A percentile compares a stretch with the other conserved stretches of the same genome.
These are phyloP conservation scores for Solanum bukasovii DNA, from an alignment of 257 asterid species.

Conservation along the genomic window DNA sequence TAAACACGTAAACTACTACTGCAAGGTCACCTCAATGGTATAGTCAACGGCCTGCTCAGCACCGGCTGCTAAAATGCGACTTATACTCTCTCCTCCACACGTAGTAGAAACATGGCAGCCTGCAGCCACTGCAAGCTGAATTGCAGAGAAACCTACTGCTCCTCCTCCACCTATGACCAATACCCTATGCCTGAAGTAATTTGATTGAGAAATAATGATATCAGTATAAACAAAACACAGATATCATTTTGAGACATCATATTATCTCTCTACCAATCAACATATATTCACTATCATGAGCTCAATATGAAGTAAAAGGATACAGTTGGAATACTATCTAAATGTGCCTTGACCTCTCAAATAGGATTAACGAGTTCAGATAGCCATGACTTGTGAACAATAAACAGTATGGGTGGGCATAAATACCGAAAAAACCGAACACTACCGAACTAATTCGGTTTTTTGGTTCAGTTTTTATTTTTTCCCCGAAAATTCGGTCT, in stretches of 20 bases:
- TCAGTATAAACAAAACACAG: neutral
- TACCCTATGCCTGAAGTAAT: conserved; percentile 58
- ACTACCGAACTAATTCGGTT: neutral
- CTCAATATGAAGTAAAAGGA: neutral
- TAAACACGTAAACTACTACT: neutral
- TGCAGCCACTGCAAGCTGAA: conserved; percentile 86
- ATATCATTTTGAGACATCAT: neutral
- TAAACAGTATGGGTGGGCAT: neutral
- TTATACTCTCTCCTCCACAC: conserved; percentile 67
- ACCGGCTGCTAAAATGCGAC: conserved; percentile 69
- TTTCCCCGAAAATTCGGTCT: neutral
- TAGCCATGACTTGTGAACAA: neutral
- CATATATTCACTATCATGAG: neutral
- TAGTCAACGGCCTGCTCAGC: conserved; percentile 88
- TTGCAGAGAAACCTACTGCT: conserved; percentile 94
- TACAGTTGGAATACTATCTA: neutral
- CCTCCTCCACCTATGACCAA: conserved; percentile 96
- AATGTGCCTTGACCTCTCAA: neutral
- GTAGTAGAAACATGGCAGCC: conserved; percentile 91
- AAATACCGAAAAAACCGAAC: too few species aligned
- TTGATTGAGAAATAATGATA: conserved; percentile 6
- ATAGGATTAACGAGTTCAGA: neutral
- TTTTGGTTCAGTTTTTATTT: neutral
- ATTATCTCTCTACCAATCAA: neutral
- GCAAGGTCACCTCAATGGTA: conserved; percentile 53